Conservation (phyloP, 1,139 yeast species). For the Pichia sp. region DNA sequence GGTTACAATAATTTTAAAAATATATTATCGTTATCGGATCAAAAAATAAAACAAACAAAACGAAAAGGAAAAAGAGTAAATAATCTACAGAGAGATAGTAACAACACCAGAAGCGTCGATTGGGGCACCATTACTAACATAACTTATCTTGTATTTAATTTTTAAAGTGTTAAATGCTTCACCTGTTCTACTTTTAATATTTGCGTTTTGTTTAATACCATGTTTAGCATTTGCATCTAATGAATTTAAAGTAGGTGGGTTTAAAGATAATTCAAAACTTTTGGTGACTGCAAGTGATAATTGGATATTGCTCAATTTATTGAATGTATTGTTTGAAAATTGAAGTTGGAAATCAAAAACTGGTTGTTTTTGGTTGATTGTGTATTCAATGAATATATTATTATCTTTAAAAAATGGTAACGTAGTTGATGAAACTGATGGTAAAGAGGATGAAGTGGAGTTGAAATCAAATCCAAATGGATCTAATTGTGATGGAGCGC, state of each 20-base stretch:
- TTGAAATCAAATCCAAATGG: slow-evolving; percentile 50
- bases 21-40: not conserved
- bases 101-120: slow-evolving; percentile 56
- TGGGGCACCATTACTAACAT: slow-evolving; percentile 40
- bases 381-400: slow-evolving; percentile 49
- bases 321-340: slow-evolving; percentile 40
- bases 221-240: slow-evolving; percentile 46
- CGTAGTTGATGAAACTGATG: not conserved
- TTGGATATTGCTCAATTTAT: slow-evolving; percentile 48
- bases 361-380: slow-evolving; percentile 35
- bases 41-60: not conserved
- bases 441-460: slow-evolving; percentile 29
- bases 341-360: slow-evolving; percentile 38
- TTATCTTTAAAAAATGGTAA: slow-evolving; percentile 40
- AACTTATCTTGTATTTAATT: slow-evolving; percentile 76
- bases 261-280: slow-evolving; percentile 54
- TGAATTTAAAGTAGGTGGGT: slow-evolving; percentile 60
- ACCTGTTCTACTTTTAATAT: slow-evolving; percentile 47
- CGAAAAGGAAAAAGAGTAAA: not conserved
- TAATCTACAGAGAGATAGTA: slow-evolving; percentile 16
- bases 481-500: slow-evolving; percentile 35
- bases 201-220: slow-evolving; percentile 55
- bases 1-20: not conserved
- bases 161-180: slow-evolving; percentile 45
- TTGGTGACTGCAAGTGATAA: slow-evolving; percentile 84